Evolutionary conservation across 768 basidiomycete species (phyloP).

Genomic region (Ramaria sp.): DNA sequence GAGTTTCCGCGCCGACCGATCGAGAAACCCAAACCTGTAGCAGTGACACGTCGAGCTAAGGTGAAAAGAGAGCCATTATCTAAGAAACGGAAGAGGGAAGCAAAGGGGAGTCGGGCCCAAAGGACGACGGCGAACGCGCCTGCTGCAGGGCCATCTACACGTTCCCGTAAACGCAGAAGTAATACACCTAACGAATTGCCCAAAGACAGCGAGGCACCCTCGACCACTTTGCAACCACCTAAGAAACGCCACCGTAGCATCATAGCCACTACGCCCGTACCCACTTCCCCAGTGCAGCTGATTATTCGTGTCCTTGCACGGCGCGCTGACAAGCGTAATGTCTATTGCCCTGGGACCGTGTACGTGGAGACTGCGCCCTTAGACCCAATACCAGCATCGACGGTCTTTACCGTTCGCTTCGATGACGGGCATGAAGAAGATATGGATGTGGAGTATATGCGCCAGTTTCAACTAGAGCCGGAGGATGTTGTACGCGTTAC

Average conservation of each 20-base stretch:
- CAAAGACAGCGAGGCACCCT: neutral
- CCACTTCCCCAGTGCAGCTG: neutral
- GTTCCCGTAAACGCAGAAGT: constrained; percentile 5
- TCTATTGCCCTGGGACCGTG: constrained; percentile 53
- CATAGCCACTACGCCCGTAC: neutral
- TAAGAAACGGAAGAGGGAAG: neutral
- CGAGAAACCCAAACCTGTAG: neutral
- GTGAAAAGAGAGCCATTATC: neutral
- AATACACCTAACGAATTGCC: neutral
- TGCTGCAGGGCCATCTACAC: neutral
- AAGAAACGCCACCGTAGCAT: constrained; percentile 1
- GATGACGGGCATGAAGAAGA: constrained; percentile 46
- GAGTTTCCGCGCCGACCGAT: neutral
- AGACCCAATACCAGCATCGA: constrained; percentile 9
- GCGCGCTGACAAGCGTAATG: constrained; percentile 8
- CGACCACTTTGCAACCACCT: neutral
- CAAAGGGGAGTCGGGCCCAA: neutral
- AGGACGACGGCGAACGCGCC: neutral
- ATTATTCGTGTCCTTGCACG: constrained; percentile 3
- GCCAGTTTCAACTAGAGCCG: constrained; percentile 34
- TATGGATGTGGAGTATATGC: constrained; percentile 43
- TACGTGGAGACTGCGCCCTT: constrained; percentile 22
- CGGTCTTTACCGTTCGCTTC: constrained; percentile 45
- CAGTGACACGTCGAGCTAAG: neutral
- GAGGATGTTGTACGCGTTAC: constrained; percentile 48